These are phyloP conservation scores for Candida ponderosae DNA, from an alignment of 805 yeast species.

Conservation along the genomic window DNA sequence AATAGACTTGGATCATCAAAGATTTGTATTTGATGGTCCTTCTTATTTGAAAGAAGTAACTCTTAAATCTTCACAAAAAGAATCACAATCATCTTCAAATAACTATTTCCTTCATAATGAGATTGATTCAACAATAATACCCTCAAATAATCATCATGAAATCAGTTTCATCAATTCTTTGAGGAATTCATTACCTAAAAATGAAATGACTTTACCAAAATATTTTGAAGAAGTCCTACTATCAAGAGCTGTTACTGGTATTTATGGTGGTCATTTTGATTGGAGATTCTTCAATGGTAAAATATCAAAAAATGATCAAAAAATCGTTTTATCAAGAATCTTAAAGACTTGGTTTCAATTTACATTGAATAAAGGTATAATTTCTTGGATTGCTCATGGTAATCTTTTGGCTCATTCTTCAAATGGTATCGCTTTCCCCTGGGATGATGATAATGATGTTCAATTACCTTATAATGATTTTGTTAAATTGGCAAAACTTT, in stretches of 20 bases:
- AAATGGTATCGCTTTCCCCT: constrained; percentile 48
- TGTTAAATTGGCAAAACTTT: constrained; percentile 31
- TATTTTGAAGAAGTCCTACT: constrained; percentile 23
- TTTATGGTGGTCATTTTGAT: constrained; percentile 36
- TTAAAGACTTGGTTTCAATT: constrained; percentile 42
- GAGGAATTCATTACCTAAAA: constrained; percentile 18
- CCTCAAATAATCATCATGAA: constrained; percentile 11
- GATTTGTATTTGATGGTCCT: background rate
- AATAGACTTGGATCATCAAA: background rate
- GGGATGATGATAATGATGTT: constrained; percentile 56
- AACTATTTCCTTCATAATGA: too few relatives aligned
- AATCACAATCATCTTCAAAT: too few relatives aligned
- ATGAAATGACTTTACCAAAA: constrained; percentile 24
- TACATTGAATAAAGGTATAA: constrained; percentile 30
- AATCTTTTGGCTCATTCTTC: constrained; percentile 48
- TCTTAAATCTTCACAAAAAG: too few relatives aligned
- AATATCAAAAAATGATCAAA: constrained; percentile 32
- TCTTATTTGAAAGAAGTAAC: too few relatives aligned
- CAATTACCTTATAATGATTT: constrained; percentile 42
- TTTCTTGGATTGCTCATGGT: constrained; percentile 55
- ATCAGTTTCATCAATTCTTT: constrained; percentile 21
- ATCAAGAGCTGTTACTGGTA: constrained; percentile 1
- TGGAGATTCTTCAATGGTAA: constrained; percentile 50
- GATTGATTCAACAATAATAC: constrained; percentile 7
- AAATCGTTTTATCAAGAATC: constrained; percentile 32